Base-by-base conservation (phyloP, 176 grass and related monocot genomes). In the Triticum turgidum region DNA sequence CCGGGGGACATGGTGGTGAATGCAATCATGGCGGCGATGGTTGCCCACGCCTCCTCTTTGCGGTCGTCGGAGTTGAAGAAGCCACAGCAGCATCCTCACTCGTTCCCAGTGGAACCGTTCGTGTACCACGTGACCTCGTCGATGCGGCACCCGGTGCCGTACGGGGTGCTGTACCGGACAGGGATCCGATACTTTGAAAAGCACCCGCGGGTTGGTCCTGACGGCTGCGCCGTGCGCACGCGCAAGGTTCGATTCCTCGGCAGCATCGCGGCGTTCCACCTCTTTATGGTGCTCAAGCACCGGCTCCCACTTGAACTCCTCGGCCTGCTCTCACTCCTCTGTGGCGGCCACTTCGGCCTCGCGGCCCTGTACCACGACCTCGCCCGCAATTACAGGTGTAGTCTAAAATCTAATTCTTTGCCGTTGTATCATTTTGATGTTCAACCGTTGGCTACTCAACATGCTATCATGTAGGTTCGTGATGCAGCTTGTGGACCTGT, bases 81-180 rank as follows among this genome's bases (percentile, higher is more conserved):
- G 5, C 35, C 35, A 37, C 35, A 37, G 35, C 35, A 37, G 35
- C 35, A 37, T 5, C 35, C 5, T 37, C 35, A 5, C 35, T 37
- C 35, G 5, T 37, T 37, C 35, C 35, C 44, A 6, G 44, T 11
- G 44, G 44, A 4, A 47, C 9, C 44, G 29, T 61, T 61, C n/a
- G 88, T 92, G 69, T 93, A 91, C 91, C 86, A 93, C 78, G 70
- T 86, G 63, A 85, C 80, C 59, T 92, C 90, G 17, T 91, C 91
- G n/a, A 37, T 95, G 15, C 77, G 93, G 22, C 84, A 95, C 80
- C 90, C 93, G 5, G 83, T 86, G 59, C 32, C 82, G 41, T 95
- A 88, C 74, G 47, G 65, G 35, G 87, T 87, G 35, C 35, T 37
- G 35, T 37, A 37, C 5, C 3, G 5, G 5, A 37, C 35, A 6